A percentile compares a stretch with the other conserved stretches of the same genome.
Conservation (phyloP, 2,329 filamentous ascomycete genomes). For the Claviceps humidiphila region DNA sequence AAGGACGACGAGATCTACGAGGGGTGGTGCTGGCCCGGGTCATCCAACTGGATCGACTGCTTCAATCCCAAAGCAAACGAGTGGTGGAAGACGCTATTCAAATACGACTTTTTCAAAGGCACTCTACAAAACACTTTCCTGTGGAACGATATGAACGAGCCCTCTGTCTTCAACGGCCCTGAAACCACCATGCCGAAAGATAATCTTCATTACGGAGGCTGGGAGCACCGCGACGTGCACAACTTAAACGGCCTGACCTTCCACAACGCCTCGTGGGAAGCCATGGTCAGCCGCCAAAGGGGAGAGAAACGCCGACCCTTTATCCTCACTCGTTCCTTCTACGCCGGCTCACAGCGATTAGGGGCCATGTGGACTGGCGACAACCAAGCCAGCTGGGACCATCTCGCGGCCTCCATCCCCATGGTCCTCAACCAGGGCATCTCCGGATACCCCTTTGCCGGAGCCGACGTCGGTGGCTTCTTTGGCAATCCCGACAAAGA, state of each 20-base stretch:
- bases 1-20: slow-evolving; percentile 85
- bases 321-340: slow-evolving; percentile 85
- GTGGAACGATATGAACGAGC: slow-evolving; percentile 99
- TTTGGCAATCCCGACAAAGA: slow-evolving; percentile 95
- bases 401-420: slow-evolving; percentile 76
- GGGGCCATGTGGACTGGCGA: slow-evolving; percentile 99
- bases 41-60: slow-evolving; percentile 89
- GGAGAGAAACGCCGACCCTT: slow-evolving; percentile 80
- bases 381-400: slow-evolving; percentile 86
- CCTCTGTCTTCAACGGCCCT: slow-evolving; percentile 95
- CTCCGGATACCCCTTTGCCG: slow-evolving; percentile 83
- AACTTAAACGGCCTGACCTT: slow-evolving; percentile 94
- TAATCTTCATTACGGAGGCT: slow-evolving; percentile 79
- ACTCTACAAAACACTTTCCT: slow-evolving; percentile 78
- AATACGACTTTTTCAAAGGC: slow-evolving; percentile 77
- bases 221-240: slow-evolving; percentile 95
- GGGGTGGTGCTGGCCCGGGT: slow-evolving; percentile 97
- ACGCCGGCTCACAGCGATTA: slow-evolving; percentile 74
- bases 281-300: slow-evolving; percentile 70
- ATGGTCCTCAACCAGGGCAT: slow-evolving; percentile 93
- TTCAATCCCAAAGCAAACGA: slow-evolving; percentile 85
- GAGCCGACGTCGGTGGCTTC: slow-evolving; percentile 94
- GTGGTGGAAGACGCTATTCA: slow-evolving; percentile 87
- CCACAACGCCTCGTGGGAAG: slow-evolving; percentile 85
- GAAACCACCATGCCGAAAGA: slow-evolving; percentile 99